Base-by-base conservation (phyloP, 768 basidiomycete species). In the Holtermannia corniformis region DNA sequence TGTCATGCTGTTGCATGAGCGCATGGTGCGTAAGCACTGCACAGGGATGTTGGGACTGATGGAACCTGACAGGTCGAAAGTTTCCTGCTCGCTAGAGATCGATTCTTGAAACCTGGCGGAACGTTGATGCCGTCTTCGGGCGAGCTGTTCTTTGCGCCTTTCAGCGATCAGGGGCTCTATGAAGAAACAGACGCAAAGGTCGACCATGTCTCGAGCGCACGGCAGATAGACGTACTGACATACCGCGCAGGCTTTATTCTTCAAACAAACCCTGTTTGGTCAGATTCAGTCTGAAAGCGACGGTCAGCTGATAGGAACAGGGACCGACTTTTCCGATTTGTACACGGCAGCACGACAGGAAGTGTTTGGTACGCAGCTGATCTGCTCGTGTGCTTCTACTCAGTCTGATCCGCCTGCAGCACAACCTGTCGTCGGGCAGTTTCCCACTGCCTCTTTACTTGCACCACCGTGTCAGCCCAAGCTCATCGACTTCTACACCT, bases 371-470 rank as follows among this genome's bases (percentile, higher is more conserved):
- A 44, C 40, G 67, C 45, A 25, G n/a, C 20, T 23, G 16, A n/a
- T 5, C 44, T 40, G 13, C 21, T 28, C 25, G 26, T 16, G 23
- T 14, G 45, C 10, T 21, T 47, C 23, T 22, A 21, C 22, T 42
- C 1, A 46, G 14, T 44, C 23, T 27, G 48, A 48, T 51, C 37
- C 40, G 12, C n/a, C 14, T 21, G 7, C 44, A 69, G 70, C 64
- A 20, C 70, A 72, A 52, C 68, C 68, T 0, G 60, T 72, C 22
- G 64, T 72, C 24, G 70, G 70, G 14, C 64, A 67, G 59, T 70
- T 72, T 45, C 64, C 64, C 1, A 67, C 70, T 14, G 49, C 62
- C 0, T 63, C 65, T 1, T 59, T 71, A 5, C 42, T 71, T 2
- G 55, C 64, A 2, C 43, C 54, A 23, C 59, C 65, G 14, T 62